Conservation (phyloP, 805 yeast species). For the Teunomyces cretensis region DNA sequence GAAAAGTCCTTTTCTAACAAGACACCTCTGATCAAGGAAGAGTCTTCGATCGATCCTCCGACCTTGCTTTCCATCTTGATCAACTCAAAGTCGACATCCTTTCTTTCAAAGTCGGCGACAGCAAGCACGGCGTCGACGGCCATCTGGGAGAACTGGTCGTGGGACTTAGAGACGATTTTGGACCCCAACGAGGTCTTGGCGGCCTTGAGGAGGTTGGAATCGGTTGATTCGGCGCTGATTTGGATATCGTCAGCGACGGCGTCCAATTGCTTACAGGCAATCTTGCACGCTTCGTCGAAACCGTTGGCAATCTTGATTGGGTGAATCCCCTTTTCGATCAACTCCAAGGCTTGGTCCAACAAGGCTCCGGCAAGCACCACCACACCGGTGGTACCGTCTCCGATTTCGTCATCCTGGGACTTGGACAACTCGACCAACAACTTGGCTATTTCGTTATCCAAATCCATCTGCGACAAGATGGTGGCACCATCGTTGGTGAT, state of each 20-base stretch:
- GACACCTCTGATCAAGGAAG: slow-evolving; percentile 85
- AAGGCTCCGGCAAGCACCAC: slow-evolving; percentile 95
- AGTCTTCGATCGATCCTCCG: slow-evolving; percentile 90
- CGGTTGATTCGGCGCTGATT: slow-evolving; percentile 46
- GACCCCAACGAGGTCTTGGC: slow-evolving; percentile 95
- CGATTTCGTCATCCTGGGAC: slow-evolving; percentile 97
- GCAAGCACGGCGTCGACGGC: slow-evolving; percentile 94
- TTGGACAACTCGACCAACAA: slow-evolving; percentile 88
- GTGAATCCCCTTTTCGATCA: slow-evolving; percentile 95
- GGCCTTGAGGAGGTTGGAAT: slow-evolving; percentile 74
- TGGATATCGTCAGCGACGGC: slow-evolving; percentile 65
- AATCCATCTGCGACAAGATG: slow-evolving; percentile 90
- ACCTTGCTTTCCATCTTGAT: slow-evolving; percentile 94
- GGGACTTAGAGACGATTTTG: slow-evolving; percentile 91
- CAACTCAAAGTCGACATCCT: slow-evolving; percentile 95
- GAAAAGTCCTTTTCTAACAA: slow-evolving; percentile 94
- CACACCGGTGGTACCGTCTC: slow-evolving; percentile 99
- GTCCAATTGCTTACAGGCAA: slow-evolving; percentile 80
- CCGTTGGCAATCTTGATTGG: slow-evolving; percentile 97
- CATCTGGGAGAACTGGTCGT: slow-evolving; percentile 91
- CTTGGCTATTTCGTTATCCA: slow-evolving; percentile 95
- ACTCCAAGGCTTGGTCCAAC: slow-evolving; percentile 89
- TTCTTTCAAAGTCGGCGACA: slow-evolving; percentile 88
- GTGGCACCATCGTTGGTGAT: slow-evolving; percentile 99
- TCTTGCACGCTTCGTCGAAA: slow-evolving; percentile 92